Conservation (phyloP, 2,329 filamentous ascomycete species). For the Pseudopyrenochaeta lycopersici region DNA sequence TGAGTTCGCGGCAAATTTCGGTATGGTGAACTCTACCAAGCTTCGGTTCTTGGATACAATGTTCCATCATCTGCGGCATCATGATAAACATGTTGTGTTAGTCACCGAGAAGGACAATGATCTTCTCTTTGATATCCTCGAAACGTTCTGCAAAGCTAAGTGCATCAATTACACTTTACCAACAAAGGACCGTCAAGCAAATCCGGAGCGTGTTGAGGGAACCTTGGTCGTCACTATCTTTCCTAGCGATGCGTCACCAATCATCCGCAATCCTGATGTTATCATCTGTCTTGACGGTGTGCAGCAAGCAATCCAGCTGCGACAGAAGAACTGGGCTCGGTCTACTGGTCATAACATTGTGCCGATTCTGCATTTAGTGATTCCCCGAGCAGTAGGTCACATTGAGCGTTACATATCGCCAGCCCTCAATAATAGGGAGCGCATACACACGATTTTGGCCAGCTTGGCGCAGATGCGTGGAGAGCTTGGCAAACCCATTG, state of each 20-base stretch:
- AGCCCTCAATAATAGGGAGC: conserved; percentile 23
- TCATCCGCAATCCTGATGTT: conserved; percentile 43
- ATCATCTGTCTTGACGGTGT: conserved; percentile 54
- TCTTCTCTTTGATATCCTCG: conserved; percentile 35
- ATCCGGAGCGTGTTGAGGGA: conserved; percentile 17
- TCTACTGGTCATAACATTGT: conserved; percentile 24
- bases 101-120: conserved; percentile 33
- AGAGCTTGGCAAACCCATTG: conserved; percentile 44
- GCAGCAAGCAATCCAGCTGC: conserved; percentile 32
- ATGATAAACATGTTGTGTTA: conserved; percentile 39
- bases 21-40: conserved; percentile 41
- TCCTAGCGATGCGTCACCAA: conserved; percentile 27
- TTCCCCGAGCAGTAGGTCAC: conserved; percentile 55
- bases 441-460: conserved; percentile 48
- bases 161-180: conserved; percentile 36
- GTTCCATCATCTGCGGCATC: conserved; percentile 28
- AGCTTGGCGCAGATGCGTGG: conserved; percentile 43
- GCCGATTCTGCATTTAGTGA: conserved; percentile 51
- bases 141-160: conserved; percentile 35
- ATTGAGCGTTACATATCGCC: conserved; percentile 51
- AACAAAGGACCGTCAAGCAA: conserved; percentile 19
- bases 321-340: conserved; percentile 34
- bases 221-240: conserved; percentile 48
- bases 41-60: conserved; percentile 41
- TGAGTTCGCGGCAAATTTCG: conserved; percentile 35